Evolutionary conservation across 2,329 filamentous ascomycete genomes (phyloP).

Genomic region (Zymoseptoria passerinii): DNA sequence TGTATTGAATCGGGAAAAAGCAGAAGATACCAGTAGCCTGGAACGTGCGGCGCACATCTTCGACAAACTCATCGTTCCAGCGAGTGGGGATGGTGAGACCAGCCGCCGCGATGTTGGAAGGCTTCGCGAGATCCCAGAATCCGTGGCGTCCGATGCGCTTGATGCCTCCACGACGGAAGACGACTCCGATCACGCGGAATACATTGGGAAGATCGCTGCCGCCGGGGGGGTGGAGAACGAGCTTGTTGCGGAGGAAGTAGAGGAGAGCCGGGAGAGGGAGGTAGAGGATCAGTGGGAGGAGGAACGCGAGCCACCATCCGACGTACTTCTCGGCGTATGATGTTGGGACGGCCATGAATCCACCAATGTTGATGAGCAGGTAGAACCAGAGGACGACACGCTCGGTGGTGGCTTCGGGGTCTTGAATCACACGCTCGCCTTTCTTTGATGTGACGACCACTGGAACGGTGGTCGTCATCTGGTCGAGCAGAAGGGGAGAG

Average conservation of each 20-base stretch:
- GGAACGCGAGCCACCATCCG: conserved; percentile 58
- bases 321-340: conserved; percentile 55
- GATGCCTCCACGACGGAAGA: conserved; percentile 11
- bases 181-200: conserved; percentile 18
- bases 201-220: conserved; percentile 20
- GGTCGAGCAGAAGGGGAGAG: conserved; percentile 41
- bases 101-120: conserved; percentile 19
- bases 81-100: conserved; percentile 19
- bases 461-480: conserved; percentile 34
- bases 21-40: conserved; percentile 50
- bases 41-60: conserved; percentile 56
- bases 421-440: conserved; percentile 40
- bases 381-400: conserved; percentile 56
- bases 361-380: conserved; percentile 57
- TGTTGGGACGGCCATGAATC: conserved; percentile 15
- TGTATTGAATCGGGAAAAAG: conserved; percentile 39
- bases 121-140: conserved; percentile 24
- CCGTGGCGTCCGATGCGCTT: conserved; percentile 13
- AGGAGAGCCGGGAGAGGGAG: conserved; percentile 34
- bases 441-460: conserved; percentile 32
- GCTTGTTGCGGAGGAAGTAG: conserved; percentile 21
- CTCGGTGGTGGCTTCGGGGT: conserved; percentile 39
- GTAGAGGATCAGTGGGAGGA: conserved; percentile 56
- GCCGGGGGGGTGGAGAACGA: conserved; percentile 19
- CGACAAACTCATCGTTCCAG: conserved; percentile 63